These are phyloP conservation scores for Aulographum hederae DNA, from an alignment of 2,329 filamentous ascomycete species.

Conservation along the genomic window DNA sequence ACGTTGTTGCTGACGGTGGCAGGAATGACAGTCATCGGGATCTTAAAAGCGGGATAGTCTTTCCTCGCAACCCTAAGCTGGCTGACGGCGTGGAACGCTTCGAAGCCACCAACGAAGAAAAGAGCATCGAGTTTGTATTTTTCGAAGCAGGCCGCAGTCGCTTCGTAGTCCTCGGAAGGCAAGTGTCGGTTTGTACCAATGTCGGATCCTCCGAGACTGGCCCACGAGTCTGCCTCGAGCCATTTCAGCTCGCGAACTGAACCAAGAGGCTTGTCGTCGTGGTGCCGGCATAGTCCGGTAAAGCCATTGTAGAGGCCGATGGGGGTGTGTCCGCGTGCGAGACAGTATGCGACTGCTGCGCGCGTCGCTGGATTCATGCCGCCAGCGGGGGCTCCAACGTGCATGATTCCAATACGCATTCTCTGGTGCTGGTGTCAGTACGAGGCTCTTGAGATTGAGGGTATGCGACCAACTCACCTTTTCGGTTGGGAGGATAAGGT, in stretches of 20 bases:
- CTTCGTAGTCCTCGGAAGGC: slow-evolving; percentile 70
- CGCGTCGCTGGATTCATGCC: slow-evolving; percentile 96
- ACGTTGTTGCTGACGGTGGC: slow-evolving; percentile 99
- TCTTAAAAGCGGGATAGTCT: slow-evolving; percentile 69
- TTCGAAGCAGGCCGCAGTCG: slow-evolving; percentile 66
- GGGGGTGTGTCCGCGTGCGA: slow-evolving; percentile 80
- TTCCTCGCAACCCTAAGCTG: slow-evolving; percentile 68
- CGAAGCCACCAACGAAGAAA: slow-evolving; percentile 87
- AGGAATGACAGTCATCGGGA: slow-evolving; percentile 78
- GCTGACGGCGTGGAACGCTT: slow-evolving; percentile 83
- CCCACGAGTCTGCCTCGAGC: slow-evolving; percentile 91
- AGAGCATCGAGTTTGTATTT: slow-evolving; percentile 79
- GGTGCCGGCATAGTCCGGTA: slow-evolving; percentile 79
- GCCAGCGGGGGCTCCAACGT: slow-evolving; percentile 88
- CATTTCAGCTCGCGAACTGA: slow-evolving; percentile 75
- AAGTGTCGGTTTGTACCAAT: slow-evolving; percentile 83
- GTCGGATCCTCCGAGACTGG: slow-evolving; percentile 89
- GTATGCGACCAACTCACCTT: slow-evolving; percentile 46
- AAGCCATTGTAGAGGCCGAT: slow-evolving; percentile 94
- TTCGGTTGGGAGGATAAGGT: slow-evolving; percentile 46
- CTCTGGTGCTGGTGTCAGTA: too few relatives aligned
- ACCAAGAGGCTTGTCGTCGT: slow-evolving; percentile 62
- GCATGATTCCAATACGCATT: slow-evolving; percentile 89
- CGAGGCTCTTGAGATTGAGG: not conserved
- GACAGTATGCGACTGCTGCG: slow-evolving; percentile 81